Evolutionary conservation across 176 grass and related monocot genomes (phyloP).

Genomic region (Eragrostis nindensis): DNA sequence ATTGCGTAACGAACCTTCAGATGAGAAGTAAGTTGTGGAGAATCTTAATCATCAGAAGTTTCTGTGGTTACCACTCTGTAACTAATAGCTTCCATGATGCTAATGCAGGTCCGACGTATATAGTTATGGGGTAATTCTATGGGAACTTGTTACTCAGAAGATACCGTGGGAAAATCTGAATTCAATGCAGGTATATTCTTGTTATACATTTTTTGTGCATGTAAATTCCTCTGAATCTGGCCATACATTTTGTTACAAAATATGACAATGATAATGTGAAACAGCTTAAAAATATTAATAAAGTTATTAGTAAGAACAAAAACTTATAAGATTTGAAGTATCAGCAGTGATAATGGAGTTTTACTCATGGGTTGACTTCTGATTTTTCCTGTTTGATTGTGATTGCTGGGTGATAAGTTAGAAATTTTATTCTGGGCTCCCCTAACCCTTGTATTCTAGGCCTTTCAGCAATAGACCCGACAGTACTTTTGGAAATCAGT

Average conservation of each 20-base stretch:
- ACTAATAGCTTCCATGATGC: conserved; percentile 43
- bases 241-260: conserved; percentile 10
- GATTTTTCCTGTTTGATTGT: background rate
- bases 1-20: conserved; percentile 93
- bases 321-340: background rate
- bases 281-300: background rate
- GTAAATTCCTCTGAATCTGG: background rate
- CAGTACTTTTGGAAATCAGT: background rate
- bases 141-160: conserved; percentile 98
- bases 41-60: conserved; percentile 26
- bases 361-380: background rate
- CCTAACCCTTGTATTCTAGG: background rate
- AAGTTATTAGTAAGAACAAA: background rate
- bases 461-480: conserved; percentile 15
- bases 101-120: conserved; percentile 94
- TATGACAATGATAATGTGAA: conserved; percentile 9
- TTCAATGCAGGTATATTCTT: conserved; percentile 79
- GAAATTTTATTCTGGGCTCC: background rate
- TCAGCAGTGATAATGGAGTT: background rate
- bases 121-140: conserved; percentile 94
- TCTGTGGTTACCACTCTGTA: background rate
- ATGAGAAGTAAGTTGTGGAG: conserved; percentile 75
- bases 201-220: background rate
- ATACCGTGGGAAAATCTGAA: conserved; percentile 99
- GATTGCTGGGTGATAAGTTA: background rate